phyloP scores from a whole-genome alignment of 164 flowering plant genomes.

The Malania oleifera region DNA sequence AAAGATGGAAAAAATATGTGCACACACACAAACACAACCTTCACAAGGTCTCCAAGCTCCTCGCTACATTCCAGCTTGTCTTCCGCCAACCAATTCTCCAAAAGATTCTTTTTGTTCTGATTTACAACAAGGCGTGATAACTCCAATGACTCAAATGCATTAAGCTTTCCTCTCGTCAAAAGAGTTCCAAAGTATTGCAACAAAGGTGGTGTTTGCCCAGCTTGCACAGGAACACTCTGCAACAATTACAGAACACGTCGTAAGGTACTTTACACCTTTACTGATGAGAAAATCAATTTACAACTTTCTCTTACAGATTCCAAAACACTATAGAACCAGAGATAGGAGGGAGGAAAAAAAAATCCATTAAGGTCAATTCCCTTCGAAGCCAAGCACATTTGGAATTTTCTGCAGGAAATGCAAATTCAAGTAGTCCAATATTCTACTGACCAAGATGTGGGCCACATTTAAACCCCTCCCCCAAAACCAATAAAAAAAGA shows the following conservation, averaged over 20 bases:
- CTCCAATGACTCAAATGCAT: conserved; percentile 95
- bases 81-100: conserved; percentile 98
- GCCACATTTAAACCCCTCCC: too few species aligned
- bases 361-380: too few species aligned
- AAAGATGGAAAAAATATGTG: too few species aligned
- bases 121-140: conserved; percentile 98
- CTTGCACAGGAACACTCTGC: conserved; percentile 99
- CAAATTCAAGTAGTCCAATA: too few species aligned
- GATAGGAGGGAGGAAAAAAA: too few species aligned
- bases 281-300: too few species aligned
- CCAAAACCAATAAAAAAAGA: too few species aligned
- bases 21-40: conserved; percentile 60
- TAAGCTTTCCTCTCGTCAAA: conserved; percentile 90
- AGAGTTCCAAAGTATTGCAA: conserved; percentile 97
- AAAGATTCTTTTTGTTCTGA: conserved; percentile 91
- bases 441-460: too few species aligned
- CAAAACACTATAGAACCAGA: background rate
- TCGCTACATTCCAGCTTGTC: conserved; percentile 98
- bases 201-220: conserved; percentile 97
- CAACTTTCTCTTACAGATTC: too few species aligned
- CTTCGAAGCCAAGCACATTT: too few species aligned
- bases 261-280: background rate
- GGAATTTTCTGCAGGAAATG: too few species aligned
- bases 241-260: conserved; percentile 11
- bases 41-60: conserved; percentile 99